Evolutionary conservation across 371 early-diverging fungal species (phyloP).

Genomic region (Apophysomyces elegans): DNA sequence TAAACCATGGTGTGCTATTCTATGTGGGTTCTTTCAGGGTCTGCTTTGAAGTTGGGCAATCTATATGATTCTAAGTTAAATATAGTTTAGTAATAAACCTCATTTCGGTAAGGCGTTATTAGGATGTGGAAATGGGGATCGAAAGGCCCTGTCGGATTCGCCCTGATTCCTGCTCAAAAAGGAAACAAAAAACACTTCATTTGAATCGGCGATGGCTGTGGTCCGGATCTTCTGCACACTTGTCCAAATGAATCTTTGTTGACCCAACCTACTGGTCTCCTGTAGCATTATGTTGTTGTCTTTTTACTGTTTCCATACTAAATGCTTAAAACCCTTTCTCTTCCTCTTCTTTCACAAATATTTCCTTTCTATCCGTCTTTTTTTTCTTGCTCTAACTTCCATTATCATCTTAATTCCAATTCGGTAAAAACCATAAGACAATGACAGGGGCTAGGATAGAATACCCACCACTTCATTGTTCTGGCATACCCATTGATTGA

Average conservation of each 20-base stretch:
- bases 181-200: conserved; percentile 3
- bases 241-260: neutral
- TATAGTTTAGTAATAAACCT: conserved; percentile 2
- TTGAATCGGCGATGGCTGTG: neutral
- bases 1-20: neutral
- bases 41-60: neutral
- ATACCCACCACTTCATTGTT: neutral
- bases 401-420: no score
- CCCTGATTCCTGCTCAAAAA: neutral
- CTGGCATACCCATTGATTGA: neutral
- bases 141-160: neutral
- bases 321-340: neutral
- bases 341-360: neutral
- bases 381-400: no score
- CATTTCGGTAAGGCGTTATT: conserved; percentile 8
- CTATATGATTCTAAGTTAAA: neutral
- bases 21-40: conserved; percentile 1
- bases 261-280: neutral
- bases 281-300: neutral
- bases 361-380: neutral
- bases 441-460: no score
- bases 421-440: no score
- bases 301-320: neutral
- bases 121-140: neutral
- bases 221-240: conserved; percentile 4